Percentiles rank a stretch among this genome's conserved stretches.
phyloP scores from a whole-genome alignment of 805 yeast species.

The Zygosaccharomyces lentus region DNA sequence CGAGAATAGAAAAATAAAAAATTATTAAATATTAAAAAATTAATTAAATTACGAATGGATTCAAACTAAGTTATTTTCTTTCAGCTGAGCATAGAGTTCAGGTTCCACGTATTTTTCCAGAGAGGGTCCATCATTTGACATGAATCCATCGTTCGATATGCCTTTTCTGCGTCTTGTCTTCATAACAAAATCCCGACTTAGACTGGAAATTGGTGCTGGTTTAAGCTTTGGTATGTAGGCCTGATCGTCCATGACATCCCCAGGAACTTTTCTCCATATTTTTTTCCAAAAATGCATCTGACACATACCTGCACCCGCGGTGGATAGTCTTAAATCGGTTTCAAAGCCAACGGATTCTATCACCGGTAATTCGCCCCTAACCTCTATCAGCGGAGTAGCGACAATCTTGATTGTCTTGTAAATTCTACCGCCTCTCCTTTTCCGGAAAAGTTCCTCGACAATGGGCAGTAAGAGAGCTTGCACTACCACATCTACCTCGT shows the following conservation, averaged over 20 bases:
- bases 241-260: conserved; percentile 78
- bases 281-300: conserved; percentile 53
- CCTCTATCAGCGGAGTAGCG: conserved; percentile 63
- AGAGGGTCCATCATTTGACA: conserved; percentile 33
- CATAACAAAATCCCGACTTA: conserved; percentile 84
- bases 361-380: conserved; percentile 71
- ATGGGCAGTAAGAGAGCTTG: conserved; percentile 45
- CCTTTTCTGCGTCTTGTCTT: conserved; percentile 91
- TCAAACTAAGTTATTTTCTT: conserved; percentile 42
- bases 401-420: conserved; percentile 50
- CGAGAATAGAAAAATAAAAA: not conserved
- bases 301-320: conserved; percentile 76
- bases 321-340: conserved; percentile 71
- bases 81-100: conserved; percentile 51
- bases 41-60: not conserved
- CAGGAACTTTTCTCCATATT: conserved; percentile 76
- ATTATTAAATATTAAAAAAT: not conserved
- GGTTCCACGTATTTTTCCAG: conserved; percentile 63
- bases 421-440: conserved; percentile 65
- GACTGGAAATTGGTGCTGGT: conserved; percentile 63
- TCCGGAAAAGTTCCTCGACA: conserved; percentile 47
- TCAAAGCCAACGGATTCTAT: conserved; percentile 89
- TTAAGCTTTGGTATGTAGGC: conserved; percentile 62
- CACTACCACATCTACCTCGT: conserved; percentile 55
- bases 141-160: conserved; percentile 52